Percentiles rank a stretch among this genome's conserved stretches.
Conservation (phyloP, 257 asterid species). For the Salvia hispanica region DNA sequence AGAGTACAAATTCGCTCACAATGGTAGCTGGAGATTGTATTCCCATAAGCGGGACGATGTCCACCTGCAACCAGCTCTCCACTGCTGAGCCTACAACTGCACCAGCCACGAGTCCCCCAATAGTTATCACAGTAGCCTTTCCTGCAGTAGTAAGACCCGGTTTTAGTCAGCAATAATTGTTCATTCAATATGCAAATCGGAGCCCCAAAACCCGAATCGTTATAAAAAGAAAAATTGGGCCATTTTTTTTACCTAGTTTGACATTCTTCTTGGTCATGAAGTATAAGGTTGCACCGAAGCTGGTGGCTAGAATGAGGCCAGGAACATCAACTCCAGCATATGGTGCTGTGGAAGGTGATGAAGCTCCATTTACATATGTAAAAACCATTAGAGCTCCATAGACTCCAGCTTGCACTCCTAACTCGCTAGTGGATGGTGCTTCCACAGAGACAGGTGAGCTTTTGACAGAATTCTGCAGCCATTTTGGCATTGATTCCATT, state of each 20-base stretch:
- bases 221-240: background rate
- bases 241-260: constrained; percentile 62
- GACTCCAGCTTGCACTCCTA: constrained; percentile 93
- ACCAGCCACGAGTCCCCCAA: constrained; percentile 97
- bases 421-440: constrained; percentile 74
- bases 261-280: constrained; percentile 94
- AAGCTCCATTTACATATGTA: constrained; percentile 83
- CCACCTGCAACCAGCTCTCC: constrained; percentile 94
- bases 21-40: constrained; percentile 82
- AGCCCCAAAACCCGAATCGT: too few relatives aligned
- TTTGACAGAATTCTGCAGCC: constrained; percentile 71
- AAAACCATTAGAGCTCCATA: constrained; percentile 93
- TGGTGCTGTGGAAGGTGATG: constrained; percentile 51
- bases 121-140: constrained; percentile 81
- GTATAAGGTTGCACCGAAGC: constrained; percentile 94
- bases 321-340: constrained; percentile 88
- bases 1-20: constrained; percentile 80
- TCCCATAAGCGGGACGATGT: constrained; percentile 89
- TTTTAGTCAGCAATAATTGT: background rate
- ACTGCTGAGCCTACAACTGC: constrained; percentile 95
- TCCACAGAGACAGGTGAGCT: constrained; percentile 62
- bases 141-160: constrained; percentile 55
- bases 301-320: constrained; percentile 84
- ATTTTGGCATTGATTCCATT: constrained; percentile 74
- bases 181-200: background rate